These are phyloP conservation scores for Aspergillaceae sp. DNA, from an alignment of 2,329 filamentous ascomycete genomes.

Conservation along the genomic window DNA sequence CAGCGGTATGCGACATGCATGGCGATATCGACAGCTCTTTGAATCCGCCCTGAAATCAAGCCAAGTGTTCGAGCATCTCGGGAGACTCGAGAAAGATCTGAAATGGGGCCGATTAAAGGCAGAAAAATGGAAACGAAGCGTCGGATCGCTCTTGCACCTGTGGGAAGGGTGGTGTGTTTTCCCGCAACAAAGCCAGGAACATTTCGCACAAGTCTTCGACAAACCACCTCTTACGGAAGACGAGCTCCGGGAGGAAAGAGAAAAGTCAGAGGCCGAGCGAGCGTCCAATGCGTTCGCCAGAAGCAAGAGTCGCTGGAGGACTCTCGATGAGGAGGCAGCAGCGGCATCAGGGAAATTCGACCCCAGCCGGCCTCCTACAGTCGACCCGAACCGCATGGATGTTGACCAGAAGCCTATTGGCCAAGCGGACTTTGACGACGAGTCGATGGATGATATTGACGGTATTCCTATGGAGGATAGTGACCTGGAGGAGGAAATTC, in stretches of 20 bases:
- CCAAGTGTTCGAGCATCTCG: conserved; percentile 66
- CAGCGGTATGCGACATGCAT: conserved; percentile 71
- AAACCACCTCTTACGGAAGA: conserved; percentile 52
- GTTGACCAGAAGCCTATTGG: conserved; percentile 28
- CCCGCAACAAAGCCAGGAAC: conserved; percentile 61
- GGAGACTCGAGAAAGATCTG: conserved; percentile 60
- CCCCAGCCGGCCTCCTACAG: conserved; percentile 14
- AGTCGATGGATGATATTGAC: conserved; percentile 37
- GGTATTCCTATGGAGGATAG: conserved; percentile 41
- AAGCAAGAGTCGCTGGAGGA: conserved; percentile 39
- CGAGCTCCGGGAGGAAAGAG: conserved; percentile 37
- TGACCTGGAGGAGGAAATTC: conserved; percentile 43
- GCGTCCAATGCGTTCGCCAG: conserved; percentile 28
- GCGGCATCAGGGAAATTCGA: conserved; percentile 20
- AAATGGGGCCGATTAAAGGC: conserved; percentile 73
- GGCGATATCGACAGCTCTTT: conserved; percentile 76
- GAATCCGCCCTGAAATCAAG: conserved; percentile 61
- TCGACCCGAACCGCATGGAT: conserved; percentile 25
- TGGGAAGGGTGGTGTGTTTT: conserved; percentile 64
- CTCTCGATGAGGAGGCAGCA: conserved; percentile 35
- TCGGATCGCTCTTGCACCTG: conserved; percentile 58
- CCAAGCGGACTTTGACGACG: conserved; percentile 36
- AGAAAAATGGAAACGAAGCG: conserved; percentile 75
- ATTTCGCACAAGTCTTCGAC: conserved; percentile 62
- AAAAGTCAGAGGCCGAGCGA: conserved; percentile 35